Evolutionary conservation across 2,329 filamentous ascomycete species (phyloP), one percentile per base, ranked within the genome.

Genomic region (Rhinocladiella similis): DNA sequence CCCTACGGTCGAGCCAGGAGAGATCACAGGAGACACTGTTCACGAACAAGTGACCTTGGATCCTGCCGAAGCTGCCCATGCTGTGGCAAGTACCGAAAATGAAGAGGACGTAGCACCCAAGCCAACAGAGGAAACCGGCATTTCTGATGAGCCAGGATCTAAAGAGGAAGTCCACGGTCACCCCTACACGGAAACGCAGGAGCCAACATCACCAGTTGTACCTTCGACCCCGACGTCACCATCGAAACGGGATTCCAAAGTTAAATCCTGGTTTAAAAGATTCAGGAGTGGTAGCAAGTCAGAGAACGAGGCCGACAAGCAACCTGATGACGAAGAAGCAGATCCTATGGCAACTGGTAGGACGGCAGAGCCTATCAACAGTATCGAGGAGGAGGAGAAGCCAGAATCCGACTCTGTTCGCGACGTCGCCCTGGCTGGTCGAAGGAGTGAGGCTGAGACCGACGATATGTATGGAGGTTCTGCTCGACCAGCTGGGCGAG

Each of bases 401-500:
- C 53, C 52, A 7, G 36, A 49, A 16, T 56, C 58, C 3, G 61
- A 61, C 27, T 67, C 65, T 9, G 60, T 65, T 29, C 63, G 65
- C 12, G 65, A 67, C 47, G 62, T 67, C 36, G 65, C 65, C 5
- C 55, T 67, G 16, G 65, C 63, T 25, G 65, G 64, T 39, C 49
- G 61, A 22, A 55, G 29, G 43, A 46, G 56, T 27, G 58, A 60
- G 14, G 53, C 53, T 20, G 65, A 66, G 52, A 58, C 58, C 5
- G 57, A 64, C 35, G 65, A 66, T 47, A 51, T 66, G 57, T 66
- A 66, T 38, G 62, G 60, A 12, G 56, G 54, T 7, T 59, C 61
- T 18, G 54, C 50, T 12, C 52, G 51, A 35, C 35, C 58, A 7
- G 39, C 39, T 10, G 43, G 50, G 41, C 33, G 53, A 53, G 51